Conservation (phyloP, 108 stramenopile genomes). For the Pelagomonas calceolata region DNA sequence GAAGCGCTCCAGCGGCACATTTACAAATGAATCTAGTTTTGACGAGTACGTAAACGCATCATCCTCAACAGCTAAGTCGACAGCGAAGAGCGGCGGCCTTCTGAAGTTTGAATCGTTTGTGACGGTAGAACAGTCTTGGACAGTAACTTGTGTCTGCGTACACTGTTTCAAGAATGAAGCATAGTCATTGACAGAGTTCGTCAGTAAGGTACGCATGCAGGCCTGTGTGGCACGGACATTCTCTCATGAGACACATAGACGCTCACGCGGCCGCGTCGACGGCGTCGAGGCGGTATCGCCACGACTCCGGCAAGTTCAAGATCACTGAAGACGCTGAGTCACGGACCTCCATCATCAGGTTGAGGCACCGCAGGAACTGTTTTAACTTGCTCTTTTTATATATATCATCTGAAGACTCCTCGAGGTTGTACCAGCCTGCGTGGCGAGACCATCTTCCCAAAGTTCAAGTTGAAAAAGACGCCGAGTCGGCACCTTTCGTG, state of each 20-base stretch:
- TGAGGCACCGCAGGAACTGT: conserved; percentile 21
- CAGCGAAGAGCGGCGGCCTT: conserved; percentile 1
- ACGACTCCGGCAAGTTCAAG: too few species aligned
- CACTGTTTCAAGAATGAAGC: conserved; percentile 18
- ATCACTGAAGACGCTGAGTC: too few species aligned
- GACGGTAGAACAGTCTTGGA: too few species aligned
- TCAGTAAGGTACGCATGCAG: conserved; percentile 13
- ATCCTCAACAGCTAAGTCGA: conserved; percentile 1
- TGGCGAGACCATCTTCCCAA: too few species aligned
- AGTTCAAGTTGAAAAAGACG: too few species aligned
- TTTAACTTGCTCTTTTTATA: conserved; percentile 21
- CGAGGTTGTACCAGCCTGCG: conserved; percentile 39
- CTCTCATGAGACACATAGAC: too few species aligned
- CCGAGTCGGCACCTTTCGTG: conserved; percentile 17
- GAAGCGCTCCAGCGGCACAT: conserved; percentile 11
- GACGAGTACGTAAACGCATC: conserved; percentile 2
- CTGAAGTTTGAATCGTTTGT: too few species aligned
- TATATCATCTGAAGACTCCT: conserved; percentile 15
- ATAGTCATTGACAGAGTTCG: conserved; percentile 14
- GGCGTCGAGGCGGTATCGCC: too few species aligned
- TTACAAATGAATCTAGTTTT: background rate
- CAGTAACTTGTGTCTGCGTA: too few species aligned
- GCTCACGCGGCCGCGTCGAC: too few species aligned
- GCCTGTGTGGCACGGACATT: too few species aligned
- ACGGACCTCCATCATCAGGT: conserved; percentile 30